Evolutionary conservation across 306 rosid genomes (phyloP).

Genomic region (Crotalaria pallida): DNA sequence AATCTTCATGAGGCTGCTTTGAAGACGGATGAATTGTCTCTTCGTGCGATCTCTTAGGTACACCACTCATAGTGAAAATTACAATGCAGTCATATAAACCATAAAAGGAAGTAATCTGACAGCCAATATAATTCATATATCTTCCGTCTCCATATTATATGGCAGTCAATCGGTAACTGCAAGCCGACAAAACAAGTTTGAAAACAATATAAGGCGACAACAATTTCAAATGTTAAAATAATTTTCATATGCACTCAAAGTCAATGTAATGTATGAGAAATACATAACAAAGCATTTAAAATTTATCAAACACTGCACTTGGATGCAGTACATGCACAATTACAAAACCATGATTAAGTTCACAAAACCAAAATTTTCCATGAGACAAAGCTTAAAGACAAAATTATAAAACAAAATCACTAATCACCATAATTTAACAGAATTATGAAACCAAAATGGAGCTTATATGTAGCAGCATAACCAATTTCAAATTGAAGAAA

Average conservation of each 20-base stretch:
- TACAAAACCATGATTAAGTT: neutral
- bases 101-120: slow-evolving; percentile 13
- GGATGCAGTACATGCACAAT: neutral
- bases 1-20: slow-evolving; percentile 65
- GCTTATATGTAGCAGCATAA: neutral
- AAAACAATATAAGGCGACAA: slow-evolving; percentile 7
- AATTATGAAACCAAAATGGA: neutral
- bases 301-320: neutral
- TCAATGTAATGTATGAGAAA: neutral
- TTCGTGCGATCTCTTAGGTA: slow-evolving; percentile 74
- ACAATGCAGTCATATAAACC: slow-evolving; percentile 19
- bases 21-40: slow-evolving; percentile 64
- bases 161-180: slow-evolving; percentile 15
- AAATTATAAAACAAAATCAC: neutral
- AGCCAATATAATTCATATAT: slow-evolving; percentile 17
- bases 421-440: too few relatives aligned
- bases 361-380: neutral
- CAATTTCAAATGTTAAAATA: neutral
- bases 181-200: slow-evolving; percentile 17
- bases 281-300: neutral
- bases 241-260: neutral
- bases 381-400: neutral
- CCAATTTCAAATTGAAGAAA: slow-evolving; percentile 1
- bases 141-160: neutral
- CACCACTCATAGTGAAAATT: slow-evolving; percentile 59